phyloP scores from a whole-genome alignment of 768 basidiomycete species.

The Phaeolepiota aurea region DNA sequence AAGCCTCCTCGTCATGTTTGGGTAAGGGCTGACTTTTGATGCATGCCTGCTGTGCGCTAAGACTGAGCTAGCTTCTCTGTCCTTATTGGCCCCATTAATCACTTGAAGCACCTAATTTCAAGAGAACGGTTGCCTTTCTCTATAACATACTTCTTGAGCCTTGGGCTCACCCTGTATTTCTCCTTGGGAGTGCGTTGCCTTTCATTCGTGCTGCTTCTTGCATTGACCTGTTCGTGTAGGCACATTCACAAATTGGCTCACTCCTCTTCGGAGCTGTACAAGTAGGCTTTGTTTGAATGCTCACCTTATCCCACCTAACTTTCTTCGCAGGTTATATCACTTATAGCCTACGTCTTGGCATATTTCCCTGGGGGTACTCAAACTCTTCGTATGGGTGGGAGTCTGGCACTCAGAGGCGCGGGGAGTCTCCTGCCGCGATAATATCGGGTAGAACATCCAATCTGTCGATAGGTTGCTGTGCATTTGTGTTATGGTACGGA shows the following conservation, averaged over 20 bases:
- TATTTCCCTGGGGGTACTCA: constrained; percentile 92
- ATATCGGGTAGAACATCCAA: constrained; percentile 7
- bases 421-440: constrained; percentile 76
- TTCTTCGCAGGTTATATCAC: constrained; percentile 67
- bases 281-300: constrained; percentile 26
- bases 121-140: constrained; percentile 83
- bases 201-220: constrained; percentile 1
- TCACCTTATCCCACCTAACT: constrained; percentile 1
- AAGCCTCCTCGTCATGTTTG: constrained; percentile 92
- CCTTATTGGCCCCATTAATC: constrained; percentile 86
- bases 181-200: constrained; percentile 66
- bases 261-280: constrained; percentile 78
- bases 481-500: too few relatives aligned
- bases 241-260: constrained; percentile 80
- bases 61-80: constrained; percentile 57
- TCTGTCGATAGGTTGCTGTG: too few relatives aligned
- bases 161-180: constrained; percentile 87
- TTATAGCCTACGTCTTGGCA: constrained; percentile 84
- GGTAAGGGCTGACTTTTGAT: constrained; percentile 36
- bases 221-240: constrained; percentile 42
- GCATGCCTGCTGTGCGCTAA: too few relatives aligned
- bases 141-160: constrained; percentile 70
- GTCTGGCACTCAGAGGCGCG: constrained; percentile 77
- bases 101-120: constrained; percentile 80
- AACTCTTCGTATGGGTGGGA: constrained; percentile 73